A percentile compares a stretch with the other conserved stretches of the same genome.
Conservation (phyloP, 2,329 filamentous ascomycete species). For the Colletotrichum magnum region DNA sequence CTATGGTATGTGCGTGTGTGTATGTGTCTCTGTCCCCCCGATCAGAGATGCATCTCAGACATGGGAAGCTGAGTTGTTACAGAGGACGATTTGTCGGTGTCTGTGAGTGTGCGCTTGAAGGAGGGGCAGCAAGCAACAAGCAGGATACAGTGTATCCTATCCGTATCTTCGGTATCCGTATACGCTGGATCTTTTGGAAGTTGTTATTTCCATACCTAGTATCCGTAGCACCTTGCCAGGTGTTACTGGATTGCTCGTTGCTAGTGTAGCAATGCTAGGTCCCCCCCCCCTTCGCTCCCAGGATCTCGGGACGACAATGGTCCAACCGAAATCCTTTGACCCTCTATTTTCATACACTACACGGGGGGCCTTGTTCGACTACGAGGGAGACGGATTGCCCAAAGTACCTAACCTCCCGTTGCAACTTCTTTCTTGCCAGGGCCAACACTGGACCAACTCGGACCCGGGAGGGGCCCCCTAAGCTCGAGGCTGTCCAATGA, state of each 20-base stretch:
- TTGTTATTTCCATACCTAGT: conserved; percentile 9
- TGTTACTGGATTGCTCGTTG: not conserved
- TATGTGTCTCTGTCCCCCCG: conserved; percentile 24
- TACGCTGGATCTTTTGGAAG: not conserved
- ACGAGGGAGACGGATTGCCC: too few relatives aligned
- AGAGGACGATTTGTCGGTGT: too few relatives aligned
- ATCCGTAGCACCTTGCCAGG: too few relatives aligned
- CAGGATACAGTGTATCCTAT: too few relatives aligned
- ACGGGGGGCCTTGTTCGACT: too few relatives aligned
- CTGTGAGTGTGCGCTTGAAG: too few relatives aligned
- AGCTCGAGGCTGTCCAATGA: conserved; percentile 29
- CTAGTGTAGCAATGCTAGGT: too few relatives aligned
- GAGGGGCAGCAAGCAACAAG: too few relatives aligned
- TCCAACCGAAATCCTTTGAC: conserved; percentile 11
- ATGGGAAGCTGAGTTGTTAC: conserved; percentile 10
- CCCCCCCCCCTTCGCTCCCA: conserved; percentile 16
- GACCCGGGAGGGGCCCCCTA: conserved; percentile 10
- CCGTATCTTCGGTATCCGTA: too few relatives aligned
- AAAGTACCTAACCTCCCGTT: too few relatives aligned
- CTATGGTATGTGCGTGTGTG: not conserved
- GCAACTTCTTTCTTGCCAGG: too few relatives aligned
- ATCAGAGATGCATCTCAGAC: conserved; percentile 38
- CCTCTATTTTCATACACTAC: not conserved
- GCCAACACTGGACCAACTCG: too few relatives aligned
- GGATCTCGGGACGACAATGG: conserved; percentile 28